Percentiles rank a stretch among this genome's conserved stretches.
Evolutionary conservation across 495 filamentous ascomycete genomes (phyloP).

Genomic region (Filosporella fistucella): DNA sequence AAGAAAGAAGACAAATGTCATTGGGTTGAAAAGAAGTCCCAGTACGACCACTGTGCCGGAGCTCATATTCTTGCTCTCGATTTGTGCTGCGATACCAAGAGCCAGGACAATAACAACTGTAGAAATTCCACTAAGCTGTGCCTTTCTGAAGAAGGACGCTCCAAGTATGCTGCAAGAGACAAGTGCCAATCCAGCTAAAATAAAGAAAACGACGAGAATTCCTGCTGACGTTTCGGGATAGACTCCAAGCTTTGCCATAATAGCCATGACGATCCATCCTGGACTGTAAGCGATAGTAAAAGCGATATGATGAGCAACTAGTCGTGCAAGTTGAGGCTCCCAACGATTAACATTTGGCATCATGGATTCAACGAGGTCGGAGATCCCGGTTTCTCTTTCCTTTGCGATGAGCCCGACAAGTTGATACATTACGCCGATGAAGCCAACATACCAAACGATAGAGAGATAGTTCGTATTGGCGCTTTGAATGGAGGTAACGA

Average conservation of each 20-base stretch:
- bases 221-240: constrained; percentile 50
- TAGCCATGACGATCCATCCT: constrained; percentile 60
- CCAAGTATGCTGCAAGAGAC: constrained; percentile 63
- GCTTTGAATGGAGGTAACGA: constrained; percentile 60
- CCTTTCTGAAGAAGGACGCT: constrained; percentile 65
- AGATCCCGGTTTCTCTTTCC: constrained; percentile 73
- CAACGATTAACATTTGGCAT: constrained; percentile 60
- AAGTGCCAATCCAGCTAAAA: constrained; percentile 59
- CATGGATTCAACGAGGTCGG: constrained; percentile 73
- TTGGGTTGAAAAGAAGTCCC: constrained; percentile 66
- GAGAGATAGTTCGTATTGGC: constrained; percentile 59
- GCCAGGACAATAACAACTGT: constrained; percentile 55
- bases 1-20: constrained; percentile 70
- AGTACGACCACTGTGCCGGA: constrained; percentile 49
- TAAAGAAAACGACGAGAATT: constrained; percentile 54
- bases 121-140: constrained; percentile 69
- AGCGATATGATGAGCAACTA: constrained; percentile 59
- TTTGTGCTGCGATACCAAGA: constrained; percentile 64
- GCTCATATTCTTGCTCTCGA: constrained; percentile 40
- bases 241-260: constrained; percentile 53
- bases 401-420: constrained; percentile 67
- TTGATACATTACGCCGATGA: constrained; percentile 66
- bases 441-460: constrained; percentile 60
- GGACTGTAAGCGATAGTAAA: constrained; percentile 62
- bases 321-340: constrained; percentile 60